Evolutionary conservation across 2,329 filamentous ascomycete genomes (phyloP).

Genomic region (Penicillium polonicum): DNA sequence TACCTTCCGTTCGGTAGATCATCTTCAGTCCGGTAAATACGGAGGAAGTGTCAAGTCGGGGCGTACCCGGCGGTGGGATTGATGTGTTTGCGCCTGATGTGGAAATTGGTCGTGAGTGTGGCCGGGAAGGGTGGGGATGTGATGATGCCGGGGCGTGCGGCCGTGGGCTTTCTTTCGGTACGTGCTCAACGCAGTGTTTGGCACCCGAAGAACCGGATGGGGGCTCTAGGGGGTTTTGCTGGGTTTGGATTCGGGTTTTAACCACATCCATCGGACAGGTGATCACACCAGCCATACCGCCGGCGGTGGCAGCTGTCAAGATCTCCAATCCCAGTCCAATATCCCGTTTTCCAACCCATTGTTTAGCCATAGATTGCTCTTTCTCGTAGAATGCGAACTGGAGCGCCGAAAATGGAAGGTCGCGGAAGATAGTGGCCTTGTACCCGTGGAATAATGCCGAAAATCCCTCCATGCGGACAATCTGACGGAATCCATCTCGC

Average conservation of each 20-base stretch:
- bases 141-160: slow-evolving; percentile 25
- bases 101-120: slow-evolving; percentile 73
- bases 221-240: slow-evolving; percentile 61
- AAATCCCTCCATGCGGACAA: slow-evolving; percentile 77
- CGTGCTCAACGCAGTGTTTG: slow-evolving; percentile 31
- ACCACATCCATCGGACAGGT: slow-evolving; percentile 97
- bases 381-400: slow-evolving; percentile 99
- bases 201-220: slow-evolving; percentile 20
- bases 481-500: slow-evolving; percentile 78
- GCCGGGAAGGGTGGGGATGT: slow-evolving; percentile 32
- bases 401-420: slow-evolving; percentile 90
- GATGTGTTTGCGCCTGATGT: slow-evolving; percentile 87
- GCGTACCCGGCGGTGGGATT: slow-evolving; percentile 72
- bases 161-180: slow-evolving; percentile 31
- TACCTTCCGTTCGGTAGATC: slow-evolving; percentile 86
- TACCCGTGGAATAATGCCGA: slow-evolving; percentile 93
- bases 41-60: slow-evolving; percentile 83
- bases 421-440: slow-evolving; percentile 89
- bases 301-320: slow-evolving; percentile 82
- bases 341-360: slow-evolving; percentile 74
- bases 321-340: slow-evolving; percentile 86
- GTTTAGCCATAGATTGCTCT: slow-evolving; percentile 76
- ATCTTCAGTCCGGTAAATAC: slow-evolving; percentile 78
- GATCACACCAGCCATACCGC: slow-evolving; percentile 87
- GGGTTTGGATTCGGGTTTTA: slow-evolving; percentile 94